Base-by-base conservation (phyloP, 1,284 basidiomycete species). In the Pseudozyma thailandica region DNA sequence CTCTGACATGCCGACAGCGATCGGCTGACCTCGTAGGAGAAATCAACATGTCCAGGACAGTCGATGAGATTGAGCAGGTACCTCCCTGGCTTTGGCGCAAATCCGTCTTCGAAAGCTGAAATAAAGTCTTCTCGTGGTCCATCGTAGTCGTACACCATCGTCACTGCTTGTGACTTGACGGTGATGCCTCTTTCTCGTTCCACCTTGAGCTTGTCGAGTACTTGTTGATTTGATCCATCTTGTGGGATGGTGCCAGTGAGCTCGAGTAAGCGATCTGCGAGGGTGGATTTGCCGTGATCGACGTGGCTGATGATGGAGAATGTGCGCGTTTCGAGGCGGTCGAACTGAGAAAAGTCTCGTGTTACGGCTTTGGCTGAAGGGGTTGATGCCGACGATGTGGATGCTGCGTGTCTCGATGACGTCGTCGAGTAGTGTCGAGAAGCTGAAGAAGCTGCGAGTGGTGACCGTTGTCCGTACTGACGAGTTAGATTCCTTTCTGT, bases 161-260 rank as follows among this genome's bases (percentile, higher is more conserved):
- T 77, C 31, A 82, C 81, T 4, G 81, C 77, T 52, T 82, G 54
- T 26, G 82, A 80, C 85, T 79, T 79, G 90, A 92, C 92, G 39
- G 92, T 94, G 53, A 94, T 95, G 27, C 93, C 95, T 41, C 95
- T 88, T 83, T 98, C 95, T 50, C 93, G 86, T 83, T 98, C 94
- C 1, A 98, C 94, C 83, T 97, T 97, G 54, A 98, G 87, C 53
- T 74, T 79, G 64, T 83, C 82, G 1, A 83, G 71, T 1, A 83
- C 77, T 49, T 83, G 82, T 45, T 72, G 66, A 53, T 80, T 82
- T 1, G 69, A 63, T 18, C 66, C 63, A 41, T 79, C 74, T 18
- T 59, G 59, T 1, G 82, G 80, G 8, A 83, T 83, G 4, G 81
- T 82, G 1, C 75, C 65, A 1, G 82, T 83, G 4, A 75, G 59